These are phyloP conservation scores for Graphilbum ipis-grandicollis DNA, from an alignment of 2,329 filamentous ascomycete genomes.

Conservation along the genomic window DNA sequence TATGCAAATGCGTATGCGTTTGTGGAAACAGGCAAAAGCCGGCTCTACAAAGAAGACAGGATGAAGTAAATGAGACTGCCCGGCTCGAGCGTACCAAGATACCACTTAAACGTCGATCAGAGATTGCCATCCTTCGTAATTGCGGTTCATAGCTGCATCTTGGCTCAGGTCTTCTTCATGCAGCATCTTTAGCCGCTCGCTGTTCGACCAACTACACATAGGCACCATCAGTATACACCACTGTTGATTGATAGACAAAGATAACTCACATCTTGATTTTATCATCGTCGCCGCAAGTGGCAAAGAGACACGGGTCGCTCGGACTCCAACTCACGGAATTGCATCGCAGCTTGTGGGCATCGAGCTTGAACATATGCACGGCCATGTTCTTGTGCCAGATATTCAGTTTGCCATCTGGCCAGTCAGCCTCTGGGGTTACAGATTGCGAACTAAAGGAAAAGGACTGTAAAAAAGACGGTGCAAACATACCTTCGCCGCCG, in stretches of 20 bases:
- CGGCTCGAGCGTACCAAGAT: not conserved
- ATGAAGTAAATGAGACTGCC: no score
- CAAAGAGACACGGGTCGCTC: constrained; percentile 64
- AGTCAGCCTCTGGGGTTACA: constrained; percentile 1
- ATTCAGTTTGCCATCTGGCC: constrained; percentile 48
- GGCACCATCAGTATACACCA: no score
- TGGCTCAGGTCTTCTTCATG: not conserved
- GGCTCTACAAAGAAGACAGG: no score
- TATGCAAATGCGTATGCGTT: no score
- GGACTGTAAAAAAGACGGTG: not conserved
- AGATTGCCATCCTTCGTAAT: not conserved
- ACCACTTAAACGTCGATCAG: not conserved
- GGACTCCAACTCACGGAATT: constrained; percentile 89
- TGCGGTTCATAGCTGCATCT: not conserved
- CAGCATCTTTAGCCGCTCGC: not conserved
- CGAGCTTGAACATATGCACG: constrained; percentile 54
- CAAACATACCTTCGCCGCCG: constrained; percentile 64
- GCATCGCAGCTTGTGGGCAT: constrained; percentile 59
- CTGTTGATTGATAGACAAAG: no score
- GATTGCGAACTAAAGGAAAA: not conserved
- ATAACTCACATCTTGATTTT: constrained; percentile 71
- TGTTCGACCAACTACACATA: not conserved
- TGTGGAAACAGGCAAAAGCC: no score
- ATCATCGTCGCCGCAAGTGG: constrained; percentile 77
- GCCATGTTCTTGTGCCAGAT: constrained; percentile 87